Evolutionary conservation across 2,329 filamentous ascomycete species (phyloP).

Genomic region (Diaporthe sp.): DNA sequence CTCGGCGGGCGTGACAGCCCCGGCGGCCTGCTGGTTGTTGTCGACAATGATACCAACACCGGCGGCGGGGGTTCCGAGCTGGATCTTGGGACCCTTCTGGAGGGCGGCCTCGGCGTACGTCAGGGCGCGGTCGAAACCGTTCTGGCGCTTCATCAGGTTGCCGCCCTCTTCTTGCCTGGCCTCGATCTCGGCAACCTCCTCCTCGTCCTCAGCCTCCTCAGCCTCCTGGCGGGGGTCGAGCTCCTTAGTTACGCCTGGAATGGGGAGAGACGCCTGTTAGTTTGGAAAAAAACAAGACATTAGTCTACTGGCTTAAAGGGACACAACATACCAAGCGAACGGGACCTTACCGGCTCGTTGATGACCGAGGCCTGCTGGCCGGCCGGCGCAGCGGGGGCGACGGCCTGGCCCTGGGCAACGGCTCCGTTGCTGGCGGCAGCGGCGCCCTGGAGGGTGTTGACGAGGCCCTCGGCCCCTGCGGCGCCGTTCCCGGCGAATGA

Average conservation of each 20-base stretch:
- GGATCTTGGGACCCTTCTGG: conserved; percentile 54
- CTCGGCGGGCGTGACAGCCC: conserved; percentile 13
- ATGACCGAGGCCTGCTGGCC: conserved; percentile 34
- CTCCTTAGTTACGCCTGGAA: conserved; percentile 36
- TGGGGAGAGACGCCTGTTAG: conserved; percentile 37
- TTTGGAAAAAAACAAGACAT: background rate
- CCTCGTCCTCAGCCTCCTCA: conserved; percentile 2
- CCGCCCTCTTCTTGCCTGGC: conserved; percentile 31
- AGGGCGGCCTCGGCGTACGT: conserved; percentile 56
- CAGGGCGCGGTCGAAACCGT: conserved; percentile 58
- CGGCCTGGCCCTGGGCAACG: conserved; percentile 38
- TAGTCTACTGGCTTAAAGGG: conserved; percentile 14
- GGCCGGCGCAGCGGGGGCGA: conserved; percentile 25
- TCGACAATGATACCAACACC: conserved; percentile 58
- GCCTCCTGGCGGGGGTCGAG: conserved; percentile 36
- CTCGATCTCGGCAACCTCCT: conserved; percentile 20
- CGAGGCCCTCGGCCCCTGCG: conserved; percentile 55
- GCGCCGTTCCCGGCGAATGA: conserved; percentile 57
- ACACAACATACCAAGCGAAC: conserved; percentile 9
- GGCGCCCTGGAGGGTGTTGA: conserved; percentile 60
- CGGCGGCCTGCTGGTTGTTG: conserved; percentile 48
- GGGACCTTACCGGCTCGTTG: conserved; percentile 38
- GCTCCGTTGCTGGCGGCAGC: conserved; percentile 56
- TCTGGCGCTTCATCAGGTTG: conserved; percentile 52
- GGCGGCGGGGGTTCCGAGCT: conserved; percentile 57